Conservation (phyloP, 345 rosid species). For the Durio zibethinus region DNA sequence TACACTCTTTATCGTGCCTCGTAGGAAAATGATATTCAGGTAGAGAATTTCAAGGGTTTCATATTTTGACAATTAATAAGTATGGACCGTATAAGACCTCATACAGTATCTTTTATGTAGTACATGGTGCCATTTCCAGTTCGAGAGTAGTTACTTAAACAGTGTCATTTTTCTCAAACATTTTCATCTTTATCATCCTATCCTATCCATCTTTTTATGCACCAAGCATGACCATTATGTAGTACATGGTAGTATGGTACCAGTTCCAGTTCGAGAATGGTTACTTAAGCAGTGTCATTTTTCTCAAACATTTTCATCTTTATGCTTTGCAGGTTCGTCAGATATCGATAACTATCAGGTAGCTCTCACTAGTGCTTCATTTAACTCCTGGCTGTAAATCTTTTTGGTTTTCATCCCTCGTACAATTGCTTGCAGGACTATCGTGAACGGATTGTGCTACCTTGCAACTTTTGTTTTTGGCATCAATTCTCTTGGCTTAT, state of each 20-base stretch:
- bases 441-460: conserved; percentile 82
- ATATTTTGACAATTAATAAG: background rate
- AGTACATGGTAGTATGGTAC: background rate
- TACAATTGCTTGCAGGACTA: conserved; percentile 54
- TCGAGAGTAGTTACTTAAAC: background rate
- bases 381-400: conserved; percentile 9
- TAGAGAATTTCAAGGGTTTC: background rate
- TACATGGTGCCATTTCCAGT: background rate
- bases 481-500: conserved; percentile 67
- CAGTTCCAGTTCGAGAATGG: background rate
- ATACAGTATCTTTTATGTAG: background rate
- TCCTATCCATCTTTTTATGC: too few species aligned
- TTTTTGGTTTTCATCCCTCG: conserved; percentile 6
- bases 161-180: conserved; percentile 1
- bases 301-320: conserved; percentile 23
- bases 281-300: background rate
- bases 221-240: too few species aligned
- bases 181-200: background rate
- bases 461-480: conserved; percentile 94
- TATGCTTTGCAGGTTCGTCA: conserved; percentile 68
- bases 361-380: background rate
- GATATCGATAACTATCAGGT: conserved; percentile 84
- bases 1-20: background rate
- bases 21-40: background rate
- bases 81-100: background rate